phyloP scores from a whole-genome alignment of 169 alveolate genomes.

The Plasmodium vivax region DNA sequence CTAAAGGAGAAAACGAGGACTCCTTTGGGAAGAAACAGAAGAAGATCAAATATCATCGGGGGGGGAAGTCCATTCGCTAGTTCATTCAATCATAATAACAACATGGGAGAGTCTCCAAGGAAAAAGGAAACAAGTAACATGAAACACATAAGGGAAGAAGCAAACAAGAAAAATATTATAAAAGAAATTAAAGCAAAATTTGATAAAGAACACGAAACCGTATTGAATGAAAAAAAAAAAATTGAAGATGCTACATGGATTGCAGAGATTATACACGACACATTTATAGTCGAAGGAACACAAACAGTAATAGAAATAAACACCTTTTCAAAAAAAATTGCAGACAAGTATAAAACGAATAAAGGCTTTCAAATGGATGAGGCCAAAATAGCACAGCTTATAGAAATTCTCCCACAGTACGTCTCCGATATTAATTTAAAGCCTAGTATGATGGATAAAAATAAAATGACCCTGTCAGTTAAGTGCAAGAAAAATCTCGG shows the following conservation, averaged over 20 bases:
- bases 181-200: constrained; percentile 45
- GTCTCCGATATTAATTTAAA: constrained; percentile 35
- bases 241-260: constrained; percentile 71
- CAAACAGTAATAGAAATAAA: constrained; percentile 41
- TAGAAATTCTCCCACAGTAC: constrained; percentile 42
- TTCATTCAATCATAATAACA: neutral
- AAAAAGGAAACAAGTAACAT: constrained; percentile 66
- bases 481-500: constrained; percentile 37
- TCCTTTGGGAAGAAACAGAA: constrained; percentile 71
- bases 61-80: neutral
- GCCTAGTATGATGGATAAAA: constrained; percentile 48
- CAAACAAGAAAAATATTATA: constrained; percentile 59
- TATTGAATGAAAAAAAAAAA: constrained; percentile 60
- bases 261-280: constrained; percentile 67
- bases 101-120: constrained; percentile 22
- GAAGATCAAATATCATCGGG: neutral
- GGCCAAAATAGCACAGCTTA: constrained; percentile 9
- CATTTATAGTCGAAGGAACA: constrained; percentile 51
- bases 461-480: constrained; percentile 36
- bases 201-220: constrained; percentile 49
- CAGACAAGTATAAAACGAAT: constrained; percentile 64
- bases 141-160: constrained; percentile 69
- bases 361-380: constrained; percentile 44
- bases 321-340: constrained; percentile 37
- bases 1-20: constrained; percentile 71